Conservation (phyloP, 2,329 filamentous ascomycete species). For the Elsinoe perseae region DNA sequence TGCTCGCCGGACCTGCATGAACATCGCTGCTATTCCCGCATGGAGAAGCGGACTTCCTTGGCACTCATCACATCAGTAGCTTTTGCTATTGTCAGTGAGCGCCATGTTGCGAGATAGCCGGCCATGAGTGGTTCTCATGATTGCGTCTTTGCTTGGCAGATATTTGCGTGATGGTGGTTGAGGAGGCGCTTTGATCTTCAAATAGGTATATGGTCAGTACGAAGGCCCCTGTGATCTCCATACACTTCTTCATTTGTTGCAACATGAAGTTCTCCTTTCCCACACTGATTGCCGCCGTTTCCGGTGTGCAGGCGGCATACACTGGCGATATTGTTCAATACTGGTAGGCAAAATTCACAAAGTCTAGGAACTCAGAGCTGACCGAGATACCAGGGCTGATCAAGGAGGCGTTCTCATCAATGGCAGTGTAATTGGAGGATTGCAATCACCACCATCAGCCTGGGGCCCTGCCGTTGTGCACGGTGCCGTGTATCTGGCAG, state of each 20-base stretch:
- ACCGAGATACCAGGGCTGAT: conserved; percentile 21
- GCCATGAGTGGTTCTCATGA: not conserved
- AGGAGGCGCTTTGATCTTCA: not conserved
- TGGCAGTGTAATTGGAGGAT: conserved; percentile 24
- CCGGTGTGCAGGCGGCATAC: not conserved
- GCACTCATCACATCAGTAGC: not conserved
- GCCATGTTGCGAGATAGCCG: not conserved
- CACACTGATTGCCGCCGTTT: not conserved
- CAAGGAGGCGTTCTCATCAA: conserved; percentile 23
- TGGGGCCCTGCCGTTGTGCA: conserved; percentile 27
- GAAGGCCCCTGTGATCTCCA: too few relatives aligned
- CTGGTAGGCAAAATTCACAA: not conserved
- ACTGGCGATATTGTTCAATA: not conserved
- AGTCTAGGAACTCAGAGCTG: not conserved
- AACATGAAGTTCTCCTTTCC: not conserved
- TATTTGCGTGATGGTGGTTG: not conserved
- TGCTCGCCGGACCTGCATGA: too few relatives aligned
- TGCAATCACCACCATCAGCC: conserved; percentile 26
- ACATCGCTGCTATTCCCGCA: not conserved
- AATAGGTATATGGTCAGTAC: not conserved
- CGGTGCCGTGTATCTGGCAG: conserved; percentile 24
- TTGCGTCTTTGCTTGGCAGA: not conserved
- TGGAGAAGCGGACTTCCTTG: not conserved
- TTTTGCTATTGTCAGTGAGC: not conserved
- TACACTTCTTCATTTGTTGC: not conserved